phyloP scores from a whole-genome alignment of 768 basidiomycete genomes.

The Lactarius hatsudake region DNA sequence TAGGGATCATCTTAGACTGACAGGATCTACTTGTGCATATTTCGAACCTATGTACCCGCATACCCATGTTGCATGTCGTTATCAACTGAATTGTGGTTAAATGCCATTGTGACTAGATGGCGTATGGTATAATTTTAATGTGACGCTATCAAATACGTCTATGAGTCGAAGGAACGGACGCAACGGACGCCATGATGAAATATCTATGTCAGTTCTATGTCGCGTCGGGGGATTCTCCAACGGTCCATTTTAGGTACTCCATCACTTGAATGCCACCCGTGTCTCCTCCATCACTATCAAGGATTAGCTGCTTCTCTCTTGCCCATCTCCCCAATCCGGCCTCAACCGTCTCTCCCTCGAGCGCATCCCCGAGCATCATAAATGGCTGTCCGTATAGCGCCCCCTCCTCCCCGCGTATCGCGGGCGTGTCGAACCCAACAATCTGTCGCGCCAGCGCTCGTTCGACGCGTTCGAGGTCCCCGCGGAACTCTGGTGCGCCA shows the following conservation, averaged over 20 bases:
- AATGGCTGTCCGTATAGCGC: slow-evolving; percentile 28
- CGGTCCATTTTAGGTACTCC: slow-evolving; percentile 25
- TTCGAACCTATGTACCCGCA: not conserved
- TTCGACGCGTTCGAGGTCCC: slow-evolving; percentile 25
- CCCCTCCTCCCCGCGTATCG: slow-evolving; percentile 17
- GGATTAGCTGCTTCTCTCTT: slow-evolving; percentile 15
- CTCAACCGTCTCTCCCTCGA: slow-evolving; percentile 24
- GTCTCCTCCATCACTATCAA: slow-evolving; percentile 20
- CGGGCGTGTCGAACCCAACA: slow-evolving; percentile 24
- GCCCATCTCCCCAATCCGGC: slow-evolving; percentile 24
- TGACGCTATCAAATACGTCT: not conserved
- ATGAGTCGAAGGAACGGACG: not conserved
- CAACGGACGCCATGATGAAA: not conserved
- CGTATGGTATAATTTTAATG: not conserved
- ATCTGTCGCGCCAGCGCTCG: slow-evolving; percentile 26
- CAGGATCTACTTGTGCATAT: not conserved
- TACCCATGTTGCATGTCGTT: not conserved
- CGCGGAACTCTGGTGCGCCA: slow-evolving; percentile 11
- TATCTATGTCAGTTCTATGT: slow-evolving; percentile 4
- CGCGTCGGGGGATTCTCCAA: slow-evolving; percentile 15
- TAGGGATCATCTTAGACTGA: not conserved
- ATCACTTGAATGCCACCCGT: slow-evolving; percentile 21
- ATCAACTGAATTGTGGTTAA: not conserved
- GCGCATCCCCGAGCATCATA: slow-evolving; percentile 22
- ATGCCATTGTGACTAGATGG: not conserved